Evolutionary conservation across 805 yeast species (phyloP).

Genomic region (Scheffersomyces coipomensis): DNA sequence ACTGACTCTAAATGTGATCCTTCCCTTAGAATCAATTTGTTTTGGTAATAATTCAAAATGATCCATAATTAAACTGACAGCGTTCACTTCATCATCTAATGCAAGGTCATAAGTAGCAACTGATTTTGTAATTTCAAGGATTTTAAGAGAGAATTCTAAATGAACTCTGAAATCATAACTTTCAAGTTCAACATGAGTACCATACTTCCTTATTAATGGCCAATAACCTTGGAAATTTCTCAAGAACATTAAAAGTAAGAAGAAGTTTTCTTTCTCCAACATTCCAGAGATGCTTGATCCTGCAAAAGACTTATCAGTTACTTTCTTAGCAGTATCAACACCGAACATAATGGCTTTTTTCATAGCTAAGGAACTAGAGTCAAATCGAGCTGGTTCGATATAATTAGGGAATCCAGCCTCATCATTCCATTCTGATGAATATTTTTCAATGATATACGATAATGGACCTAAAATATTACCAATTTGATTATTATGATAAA

Average conservation of each 20-base stretch:
- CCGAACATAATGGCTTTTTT: constrained; percentile 30
- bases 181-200: constrained; percentile 68
- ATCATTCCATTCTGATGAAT: constrained; percentile 34
- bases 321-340: constrained; percentile 25
- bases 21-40: constrained; percentile 22
- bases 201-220: constrained; percentile 56
- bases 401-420: constrained; percentile 34
- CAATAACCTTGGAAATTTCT: constrained; percentile 58
- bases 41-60: constrained; percentile 27
- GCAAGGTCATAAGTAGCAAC: constrained; percentile 22
- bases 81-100: constrained; percentile 19
- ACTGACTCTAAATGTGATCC: constrained; percentile 44
- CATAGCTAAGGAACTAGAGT: constrained; percentile 17
- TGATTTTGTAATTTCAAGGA: constrained; percentile 40
- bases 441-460: constrained; percentile 38
- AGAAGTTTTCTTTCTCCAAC: constrained; percentile 35
- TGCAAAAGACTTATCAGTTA: constrained; percentile 22
- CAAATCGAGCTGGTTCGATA: constrained; percentile 17
- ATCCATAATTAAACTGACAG: constrained; percentile 27
- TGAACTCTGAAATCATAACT: constrained; percentile 49
- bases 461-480: constrained; percentile 48
- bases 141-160: constrained; percentile 45
- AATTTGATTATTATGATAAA: constrained; percentile 40
- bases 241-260: constrained; percentile 45
- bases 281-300: constrained; percentile 17